Conservation (phyloP, 129 eudicot species). For the Flaveria robusta region DNA sequence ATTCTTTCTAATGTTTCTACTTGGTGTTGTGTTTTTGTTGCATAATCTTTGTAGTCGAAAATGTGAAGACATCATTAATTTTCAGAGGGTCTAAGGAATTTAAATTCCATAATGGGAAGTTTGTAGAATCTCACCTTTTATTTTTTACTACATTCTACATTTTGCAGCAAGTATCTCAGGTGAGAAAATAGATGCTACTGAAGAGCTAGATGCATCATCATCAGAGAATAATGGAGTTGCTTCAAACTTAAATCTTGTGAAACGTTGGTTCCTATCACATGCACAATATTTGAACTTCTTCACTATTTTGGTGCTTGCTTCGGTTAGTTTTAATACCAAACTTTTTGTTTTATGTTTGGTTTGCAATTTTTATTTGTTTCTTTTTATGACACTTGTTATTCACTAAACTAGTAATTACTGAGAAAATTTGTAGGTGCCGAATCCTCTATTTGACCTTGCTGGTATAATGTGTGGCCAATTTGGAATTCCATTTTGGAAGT, state of each 20-base stretch:
- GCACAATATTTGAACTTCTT: conserved; percentile 87
- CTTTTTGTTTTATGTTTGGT: conserved; percentile 5
- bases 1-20: background rate
- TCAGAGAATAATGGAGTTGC: conserved; percentile 58
- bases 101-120: background rate
- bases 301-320: conserved; percentile 89
- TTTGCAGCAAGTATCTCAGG: conserved; percentile 85
- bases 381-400: background rate
- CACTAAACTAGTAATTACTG: conserved; percentile 5
- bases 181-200: conserved; percentile 58
- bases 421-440: conserved; percentile 69
- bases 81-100: background rate
- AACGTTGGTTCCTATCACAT: conserved; percentile 81
- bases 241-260: conserved; percentile 45
- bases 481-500: conserved; percentile 96
- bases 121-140: background rate
- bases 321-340: conserved; percentile 57
- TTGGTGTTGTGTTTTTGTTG: background rate
- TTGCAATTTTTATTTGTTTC: background rate
- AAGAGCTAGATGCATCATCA: conserved; percentile 66
- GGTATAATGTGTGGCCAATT: conserved; percentile 99
- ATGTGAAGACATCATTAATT: background rate
- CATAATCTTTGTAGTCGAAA: background rate
- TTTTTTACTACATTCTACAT: background rate
- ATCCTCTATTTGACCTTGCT: conserved; percentile 98